Evolutionary conservation across 192 early-diverging fungal genomes (phyloP).

Genomic region (Mortierella antarctica): DNA sequence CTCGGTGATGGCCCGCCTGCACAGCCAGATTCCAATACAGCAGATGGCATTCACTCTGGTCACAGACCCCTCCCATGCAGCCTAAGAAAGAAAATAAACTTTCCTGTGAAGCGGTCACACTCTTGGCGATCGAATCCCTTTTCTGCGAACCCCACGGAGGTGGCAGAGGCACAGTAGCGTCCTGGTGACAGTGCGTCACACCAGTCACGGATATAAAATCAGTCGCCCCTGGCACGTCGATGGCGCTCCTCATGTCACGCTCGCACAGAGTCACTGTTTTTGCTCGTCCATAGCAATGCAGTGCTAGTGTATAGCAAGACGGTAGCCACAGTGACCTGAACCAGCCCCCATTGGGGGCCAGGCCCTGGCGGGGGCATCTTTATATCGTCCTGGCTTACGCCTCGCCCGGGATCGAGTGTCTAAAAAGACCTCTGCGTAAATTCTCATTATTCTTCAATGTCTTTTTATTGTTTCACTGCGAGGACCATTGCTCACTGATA

Average conservation of each 20-base stretch:
- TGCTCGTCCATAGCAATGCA: conserved; percentile 28
- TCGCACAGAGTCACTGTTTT: conserved; percentile 47
- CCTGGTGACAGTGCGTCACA: background rate
- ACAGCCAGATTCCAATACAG: background rate
- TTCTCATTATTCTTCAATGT: background rate
- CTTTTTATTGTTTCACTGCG: background rate
- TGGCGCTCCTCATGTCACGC: conserved; percentile 31
- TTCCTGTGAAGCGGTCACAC: background rate
- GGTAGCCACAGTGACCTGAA: conserved; percentile 24
- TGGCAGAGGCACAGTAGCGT: background rate
- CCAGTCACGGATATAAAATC: background rate
- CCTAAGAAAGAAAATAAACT: background rate
- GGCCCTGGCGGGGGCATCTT: conserved; percentile 39
- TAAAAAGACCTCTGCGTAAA: conserved; percentile 40
- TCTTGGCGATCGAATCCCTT: background rate
- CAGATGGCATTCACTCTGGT: conserved; percentile 2
- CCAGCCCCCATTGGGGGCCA: conserved; percentile 26
- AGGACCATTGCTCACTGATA: background rate
- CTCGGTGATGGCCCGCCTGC: background rate
- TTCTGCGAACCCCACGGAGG: background rate
- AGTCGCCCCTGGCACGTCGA: background rate
- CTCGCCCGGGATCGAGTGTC: conserved; percentile 51
- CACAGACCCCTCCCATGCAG: background rate
- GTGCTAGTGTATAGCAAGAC: conserved; percentile 49
- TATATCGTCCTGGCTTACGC: conserved; percentile 40